phyloP scores from a whole-genome alignment of 2,329 filamentous ascomycete genomes.

The Claviceps cyperi region DNA sequence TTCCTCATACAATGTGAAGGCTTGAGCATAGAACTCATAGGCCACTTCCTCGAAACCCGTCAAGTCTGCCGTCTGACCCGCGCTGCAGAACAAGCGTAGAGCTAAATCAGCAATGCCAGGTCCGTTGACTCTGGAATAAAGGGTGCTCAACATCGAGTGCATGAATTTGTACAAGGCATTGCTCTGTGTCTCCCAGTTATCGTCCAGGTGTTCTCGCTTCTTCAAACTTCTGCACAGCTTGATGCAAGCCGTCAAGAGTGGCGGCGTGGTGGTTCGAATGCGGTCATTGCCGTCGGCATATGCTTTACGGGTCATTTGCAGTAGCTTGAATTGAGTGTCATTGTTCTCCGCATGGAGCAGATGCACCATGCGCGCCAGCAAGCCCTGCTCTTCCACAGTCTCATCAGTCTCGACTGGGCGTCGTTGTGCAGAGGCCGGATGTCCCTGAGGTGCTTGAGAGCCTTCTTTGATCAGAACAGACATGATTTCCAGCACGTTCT shows the following conservation, averaged over 20 bases:
- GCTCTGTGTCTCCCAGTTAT: slow-evolving; percentile 47
- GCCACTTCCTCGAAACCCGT: slow-evolving; percentile 88
- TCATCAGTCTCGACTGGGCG: slow-evolving; percentile 80
- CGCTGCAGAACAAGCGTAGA: slow-evolving; percentile 77
- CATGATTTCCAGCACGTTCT: slow-evolving; percentile 76
- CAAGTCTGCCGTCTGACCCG: slow-evolving; percentile 84
- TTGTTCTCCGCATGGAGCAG: slow-evolving; percentile 73
- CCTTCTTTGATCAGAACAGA: slow-evolving; percentile 91
- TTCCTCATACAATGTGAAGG: slow-evolving; percentile 96
- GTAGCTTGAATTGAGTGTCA: slow-evolving; percentile 83
- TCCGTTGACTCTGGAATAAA: slow-evolving; percentile 72
- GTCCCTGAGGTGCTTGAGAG: slow-evolving; percentile 67
- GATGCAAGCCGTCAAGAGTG: slow-evolving; percentile 77
- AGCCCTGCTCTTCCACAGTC: slow-evolving; percentile 94
- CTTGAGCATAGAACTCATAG: slow-evolving; percentile 97
- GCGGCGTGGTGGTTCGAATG: slow-evolving; percentile 88
- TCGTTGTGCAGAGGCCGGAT: slow-evolving; percentile 66
- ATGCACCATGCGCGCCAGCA: slow-evolving; percentile 86
- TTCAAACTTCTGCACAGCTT: slow-evolving; percentile 85
- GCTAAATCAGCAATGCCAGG: slow-evolving; percentile 73
- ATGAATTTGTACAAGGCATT: slow-evolving; percentile 91
- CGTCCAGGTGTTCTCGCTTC: slow-evolving; percentile 67
- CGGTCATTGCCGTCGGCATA: slow-evolving; percentile 88
- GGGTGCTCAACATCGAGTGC: slow-evolving; percentile 70
- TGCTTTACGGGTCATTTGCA: slow-evolving; percentile 76